Percentiles rank a stretch among this genome's conserved stretches.
Evolutionary conservation across 1,284 basidiomycete genomes (phyloP).

Genomic region (Takashimella koratensis): DNA sequence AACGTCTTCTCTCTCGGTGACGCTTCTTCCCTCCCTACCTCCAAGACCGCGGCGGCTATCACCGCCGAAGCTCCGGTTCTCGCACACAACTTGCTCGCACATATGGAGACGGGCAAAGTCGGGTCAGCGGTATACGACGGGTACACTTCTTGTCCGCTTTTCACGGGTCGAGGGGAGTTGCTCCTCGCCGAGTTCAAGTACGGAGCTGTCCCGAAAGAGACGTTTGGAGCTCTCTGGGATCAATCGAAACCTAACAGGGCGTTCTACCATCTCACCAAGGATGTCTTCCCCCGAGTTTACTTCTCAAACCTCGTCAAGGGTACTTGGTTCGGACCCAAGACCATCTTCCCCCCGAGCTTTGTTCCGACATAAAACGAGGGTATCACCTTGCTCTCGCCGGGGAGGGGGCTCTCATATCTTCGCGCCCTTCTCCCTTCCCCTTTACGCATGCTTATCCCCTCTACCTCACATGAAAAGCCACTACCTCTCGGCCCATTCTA

Average conservation of each 20-base stretch:
- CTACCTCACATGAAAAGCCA: too few species aligned
- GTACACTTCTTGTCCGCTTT: slow-evolving; percentile 57
- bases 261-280: slow-evolving; percentile 92
- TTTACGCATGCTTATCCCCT: too few species aligned
- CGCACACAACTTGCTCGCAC: slow-evolving; percentile 76
- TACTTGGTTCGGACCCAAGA: slow-evolving; percentile 47
- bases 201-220: slow-evolving; percentile 78
- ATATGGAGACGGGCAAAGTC: slow-evolving; percentile 68
- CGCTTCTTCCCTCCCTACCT: slow-evolving; percentile 84
- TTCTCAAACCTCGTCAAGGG: slow-evolving; percentile 75
- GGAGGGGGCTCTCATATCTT: too few species aligned
- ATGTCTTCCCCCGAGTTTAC: slow-evolving; percentile 81
- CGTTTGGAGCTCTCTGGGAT: slow-evolving; percentile 65
- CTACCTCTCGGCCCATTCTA: too few species aligned
- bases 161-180: slow-evolving; percentile 56
- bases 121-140: slow-evolving; percentile 70
- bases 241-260: slow-evolving; percentile 61
- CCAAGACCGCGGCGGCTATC: slow-evolving; percentile 94
- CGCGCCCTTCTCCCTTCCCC: too few species aligned
- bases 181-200: slow-evolving; percentile 85
- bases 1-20: slow-evolving; percentile 92
- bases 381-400: too few species aligned
- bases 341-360: slow-evolving; percentile 44
- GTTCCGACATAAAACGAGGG: too few species aligned
- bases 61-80: slow-evolving; percentile 89